Percentiles rank a stretch among this genome's conserved stretches.
phyloP scores from a whole-genome alignment of 164 flowering plant species.

The Vitis rupestris region DNA sequence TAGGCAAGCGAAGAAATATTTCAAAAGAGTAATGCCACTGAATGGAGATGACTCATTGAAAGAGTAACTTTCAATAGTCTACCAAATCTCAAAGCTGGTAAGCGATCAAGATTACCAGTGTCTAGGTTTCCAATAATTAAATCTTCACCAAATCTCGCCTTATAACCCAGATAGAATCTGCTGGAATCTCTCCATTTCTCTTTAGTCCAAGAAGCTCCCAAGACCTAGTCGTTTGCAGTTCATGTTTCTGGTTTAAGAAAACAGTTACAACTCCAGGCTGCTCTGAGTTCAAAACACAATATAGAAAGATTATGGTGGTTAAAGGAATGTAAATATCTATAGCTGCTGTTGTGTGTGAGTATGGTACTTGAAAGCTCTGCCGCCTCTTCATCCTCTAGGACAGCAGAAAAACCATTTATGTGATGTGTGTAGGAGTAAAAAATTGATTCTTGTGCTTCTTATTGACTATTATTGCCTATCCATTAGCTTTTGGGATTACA shows the following conservation, averaged over 20 bases:
- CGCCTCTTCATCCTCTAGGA: constrained; percentile 32
- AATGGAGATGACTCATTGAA: too few species aligned
- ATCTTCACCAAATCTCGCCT: background rate
- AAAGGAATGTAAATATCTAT: too few species aligned
- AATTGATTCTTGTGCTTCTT: constrained; percentile 33
- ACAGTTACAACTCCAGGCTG: constrained; percentile 37
- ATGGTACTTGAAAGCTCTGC: constrained; percentile 11
- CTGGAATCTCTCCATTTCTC: constrained; percentile 12
- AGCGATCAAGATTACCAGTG: constrained; percentile 19
- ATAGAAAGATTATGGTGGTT: background rate
- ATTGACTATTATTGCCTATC: background rate
- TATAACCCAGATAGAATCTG: constrained; percentile 16
- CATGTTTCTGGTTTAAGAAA: constrained; percentile 18
- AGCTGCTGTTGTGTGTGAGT: too few species aligned
- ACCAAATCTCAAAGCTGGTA: too few species aligned
- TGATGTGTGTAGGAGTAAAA: constrained; percentile 31
- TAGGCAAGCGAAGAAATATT: too few species aligned
- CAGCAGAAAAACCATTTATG: constrained; percentile 46
- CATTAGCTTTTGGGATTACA: background rate
- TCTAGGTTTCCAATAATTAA: constrained; percentile 38
- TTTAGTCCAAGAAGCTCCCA: constrained; percentile 32
- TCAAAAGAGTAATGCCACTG: too few species aligned
- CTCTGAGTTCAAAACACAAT: constrained; percentile 12
- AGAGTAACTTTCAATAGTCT: too few species aligned
- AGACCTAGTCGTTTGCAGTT: constrained; percentile 37